Percentiles rank a stretch among this genome's conserved stretches.
These are phyloP conservation scores for Russula lepida DNA, from an alignment of 768 basidiomycete genomes.

Conservation along the genomic window DNA sequence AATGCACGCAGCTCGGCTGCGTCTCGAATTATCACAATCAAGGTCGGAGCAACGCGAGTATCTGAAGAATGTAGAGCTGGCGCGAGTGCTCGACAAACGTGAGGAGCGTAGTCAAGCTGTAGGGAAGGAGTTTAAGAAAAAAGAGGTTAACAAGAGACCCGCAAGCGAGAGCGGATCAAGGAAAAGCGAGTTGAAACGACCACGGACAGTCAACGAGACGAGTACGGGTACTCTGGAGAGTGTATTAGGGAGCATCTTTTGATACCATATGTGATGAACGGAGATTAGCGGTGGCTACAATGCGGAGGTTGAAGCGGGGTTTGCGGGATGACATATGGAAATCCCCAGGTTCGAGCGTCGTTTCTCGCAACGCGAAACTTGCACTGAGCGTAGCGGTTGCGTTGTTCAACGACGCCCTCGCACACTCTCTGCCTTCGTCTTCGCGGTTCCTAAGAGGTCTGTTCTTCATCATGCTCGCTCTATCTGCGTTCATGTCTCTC, in stretches of 20 bases:
- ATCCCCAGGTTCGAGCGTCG: constrained; percentile 21
- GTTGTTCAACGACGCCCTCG: constrained; percentile 33
- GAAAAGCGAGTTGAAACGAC: background rate
- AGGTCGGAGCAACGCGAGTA: constrained; percentile 86
- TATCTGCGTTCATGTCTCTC: constrained; percentile 62
- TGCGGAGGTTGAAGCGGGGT: constrained; percentile 32
- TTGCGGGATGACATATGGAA: constrained; percentile 20
- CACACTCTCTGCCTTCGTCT: constrained; percentile 31
- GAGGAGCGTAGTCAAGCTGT: constrained; percentile 32
- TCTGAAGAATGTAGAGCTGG: constrained; percentile 88
- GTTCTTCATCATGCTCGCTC: constrained; percentile 88
- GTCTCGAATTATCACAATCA: constrained; percentile 84
- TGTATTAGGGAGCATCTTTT: constrained; percentile 32
- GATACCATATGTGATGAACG: background rate
- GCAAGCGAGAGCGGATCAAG: background rate
- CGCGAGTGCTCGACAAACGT: constrained; percentile 78
- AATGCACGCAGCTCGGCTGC: constrained; percentile 78
- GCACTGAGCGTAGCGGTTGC: constrained; percentile 33
- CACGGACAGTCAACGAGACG: background rate
- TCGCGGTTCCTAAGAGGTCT: constrained; percentile 72
- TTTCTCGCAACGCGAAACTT: constrained; percentile 53
- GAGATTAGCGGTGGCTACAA: constrained; percentile 10
- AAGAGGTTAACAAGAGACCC: constrained; percentile 13
- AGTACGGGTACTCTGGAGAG: background rate
- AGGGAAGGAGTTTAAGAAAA: constrained; percentile 32